Evolutionary conservation across 1,284 basidiomycete genomes (phyloP).

Genomic region (Chiua sp.): DNA sequence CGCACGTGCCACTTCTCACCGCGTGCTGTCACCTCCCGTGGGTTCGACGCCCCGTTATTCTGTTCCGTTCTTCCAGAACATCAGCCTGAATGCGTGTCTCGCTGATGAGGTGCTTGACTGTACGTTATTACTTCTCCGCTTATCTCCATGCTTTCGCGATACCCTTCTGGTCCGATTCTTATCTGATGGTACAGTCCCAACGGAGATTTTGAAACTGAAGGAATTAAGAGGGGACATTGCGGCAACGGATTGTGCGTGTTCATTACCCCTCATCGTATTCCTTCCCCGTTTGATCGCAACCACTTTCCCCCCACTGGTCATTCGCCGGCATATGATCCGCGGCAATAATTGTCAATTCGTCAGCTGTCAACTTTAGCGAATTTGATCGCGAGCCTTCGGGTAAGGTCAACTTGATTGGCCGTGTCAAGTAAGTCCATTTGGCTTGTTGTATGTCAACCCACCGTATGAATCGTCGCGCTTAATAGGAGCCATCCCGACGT

Average conservation of each 20-base stretch:
- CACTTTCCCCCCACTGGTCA: too few relatives aligned
- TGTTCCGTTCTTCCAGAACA: slow-evolving; percentile 49
- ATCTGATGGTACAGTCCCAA: slow-evolving; percentile 26
- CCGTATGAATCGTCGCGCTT: neutral
- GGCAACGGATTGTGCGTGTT: slow-evolving; percentile 65
- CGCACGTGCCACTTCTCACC: slow-evolving; percentile 45
- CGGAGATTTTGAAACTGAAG: slow-evolving; percentile 35
- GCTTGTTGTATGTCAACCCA: too few relatives aligned
- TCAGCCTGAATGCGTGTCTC: slow-evolving; percentile 38
- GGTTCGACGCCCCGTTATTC: slow-evolving; percentile 45
- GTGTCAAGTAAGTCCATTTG: slow-evolving; percentile 60
- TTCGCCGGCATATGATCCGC: too few relatives aligned
- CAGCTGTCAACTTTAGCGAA: slow-evolving; percentile 78
- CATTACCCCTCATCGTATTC: neutral
- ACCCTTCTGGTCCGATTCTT: too few relatives aligned
- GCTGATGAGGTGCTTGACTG: slow-evolving; percentile 36
- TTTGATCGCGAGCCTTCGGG: slow-evolving; percentile 72
- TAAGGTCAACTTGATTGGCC: slow-evolving; percentile 72
- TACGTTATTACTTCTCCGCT: too few relatives aligned
- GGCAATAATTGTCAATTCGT: too few relatives aligned
- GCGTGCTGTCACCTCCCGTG: slow-evolving; percentile 43
- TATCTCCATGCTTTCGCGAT: too few relatives aligned
- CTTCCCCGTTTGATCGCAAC: too few relatives aligned
- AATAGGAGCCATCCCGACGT: slow-evolving; percentile 82
- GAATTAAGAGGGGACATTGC: slow-evolving; percentile 57